These are phyloP conservation scores for Salix udensis DNA, from an alignment of 345 rosid species.

Conservation along the genomic window DNA sequence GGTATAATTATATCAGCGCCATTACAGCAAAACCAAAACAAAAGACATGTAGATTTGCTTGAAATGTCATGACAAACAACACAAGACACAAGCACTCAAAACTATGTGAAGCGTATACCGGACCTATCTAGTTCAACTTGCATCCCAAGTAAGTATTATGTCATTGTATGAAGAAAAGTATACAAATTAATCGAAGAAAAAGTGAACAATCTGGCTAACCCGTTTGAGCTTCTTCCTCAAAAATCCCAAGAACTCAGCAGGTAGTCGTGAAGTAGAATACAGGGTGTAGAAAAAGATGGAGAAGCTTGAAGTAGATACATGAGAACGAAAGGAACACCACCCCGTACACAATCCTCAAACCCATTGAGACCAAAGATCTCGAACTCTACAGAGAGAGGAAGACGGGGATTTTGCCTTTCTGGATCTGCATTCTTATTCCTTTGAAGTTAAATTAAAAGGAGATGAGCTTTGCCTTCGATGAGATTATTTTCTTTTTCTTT, in stretches of 20 bases:
- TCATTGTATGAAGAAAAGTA: background rate
- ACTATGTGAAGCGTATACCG: too few species aligned
- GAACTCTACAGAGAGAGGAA: background rate
- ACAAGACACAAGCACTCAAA: too few species aligned
- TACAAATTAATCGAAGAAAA: background rate
- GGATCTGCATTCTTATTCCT: background rate
- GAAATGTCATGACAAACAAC: too few species aligned
- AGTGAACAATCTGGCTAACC: background rate
- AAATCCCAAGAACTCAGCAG: background rate
- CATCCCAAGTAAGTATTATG: background rate
- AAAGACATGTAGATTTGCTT: too few species aligned
- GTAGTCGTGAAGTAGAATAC: constrained; percentile 39
- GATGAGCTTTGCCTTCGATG: background rate
- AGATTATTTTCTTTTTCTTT: too few species aligned
- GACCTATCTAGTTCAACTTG: too few species aligned
- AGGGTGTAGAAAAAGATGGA: constrained; percentile 49
- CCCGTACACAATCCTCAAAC: constrained; percentile 37
- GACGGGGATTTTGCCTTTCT: background rate
- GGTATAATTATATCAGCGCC: too few species aligned
- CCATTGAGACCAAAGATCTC: constrained; percentile 19
- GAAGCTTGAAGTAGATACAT: constrained; percentile 58
- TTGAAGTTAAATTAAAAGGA: background rate
- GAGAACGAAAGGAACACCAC: constrained; percentile 46
- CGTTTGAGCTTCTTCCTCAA: background rate
- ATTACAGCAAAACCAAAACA: too few species aligned